Base-by-base conservation (phyloP, 257 asterid genomes). In the Forsythia suspensa region DNA sequence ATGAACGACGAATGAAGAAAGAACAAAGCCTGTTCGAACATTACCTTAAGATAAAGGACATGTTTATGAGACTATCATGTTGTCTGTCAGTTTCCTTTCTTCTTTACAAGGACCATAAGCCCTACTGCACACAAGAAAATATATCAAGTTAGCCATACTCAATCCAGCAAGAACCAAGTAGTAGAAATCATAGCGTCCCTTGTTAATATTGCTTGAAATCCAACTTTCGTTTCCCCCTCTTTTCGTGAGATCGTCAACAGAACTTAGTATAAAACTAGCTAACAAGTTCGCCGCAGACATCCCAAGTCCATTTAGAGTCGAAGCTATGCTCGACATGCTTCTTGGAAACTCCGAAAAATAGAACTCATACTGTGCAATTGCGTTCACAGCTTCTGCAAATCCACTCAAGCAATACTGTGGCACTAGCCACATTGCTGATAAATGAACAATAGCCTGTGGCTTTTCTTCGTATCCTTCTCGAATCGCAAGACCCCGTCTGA, bases 341-440 rank as follows among this genome's bases (percentile, higher is more conserved):
- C 82, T 82, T 0, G 98, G 96, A 6, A 94, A 75, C 86, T 94
- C 96, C 0, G 87, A 83, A 34, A 85, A 87, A 57, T 86, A 92
- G 85, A 92, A 94, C 80, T 94, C 95, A 9, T 79, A 86, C 68
- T 90, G 97, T 0, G 86, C 92, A 5, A 90, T 82, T 3, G 81
- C 89, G 38, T 82, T 85, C 2, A 88, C n/a, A 3, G 89, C 92
- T 82, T 86, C 97, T 0, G 94, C 94, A 8, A 92, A 82, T 2
- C 97, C 98, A 0, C 29, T n/a, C 76, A 94, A 82, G 75, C 80
- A 78, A 15, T 86, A 18, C 46, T 91, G 95, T 0, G 98, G 97
- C 34, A 94, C 72, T 46, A 94, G 82, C 97, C 96, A 94, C 76
- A 91, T 29, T 0, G 95, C 97, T 8, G 96, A 90, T 87, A 94